Conservation (phyloP, 169 alveolate species). For the Theileria orientalis region DNA sequence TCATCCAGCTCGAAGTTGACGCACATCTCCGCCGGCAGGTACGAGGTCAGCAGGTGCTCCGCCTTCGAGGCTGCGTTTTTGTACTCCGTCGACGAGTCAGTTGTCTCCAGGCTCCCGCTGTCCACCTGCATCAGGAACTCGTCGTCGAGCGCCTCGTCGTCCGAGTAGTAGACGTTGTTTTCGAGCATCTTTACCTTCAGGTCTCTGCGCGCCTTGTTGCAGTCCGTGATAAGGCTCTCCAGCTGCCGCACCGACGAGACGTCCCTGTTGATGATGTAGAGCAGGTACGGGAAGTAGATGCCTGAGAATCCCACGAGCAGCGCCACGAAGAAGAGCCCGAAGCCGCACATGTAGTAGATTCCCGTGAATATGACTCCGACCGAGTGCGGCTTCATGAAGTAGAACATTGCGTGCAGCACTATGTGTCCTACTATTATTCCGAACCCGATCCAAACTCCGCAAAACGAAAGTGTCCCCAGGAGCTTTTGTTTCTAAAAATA, state of each 20-base stretch:
- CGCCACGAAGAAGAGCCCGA: slow-evolving; percentile 53
- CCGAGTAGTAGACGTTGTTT: neutral
- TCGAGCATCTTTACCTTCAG: slow-evolving; percentile 22
- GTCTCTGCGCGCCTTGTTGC: slow-evolving; percentile 31
- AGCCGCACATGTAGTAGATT: slow-evolving; percentile 9
- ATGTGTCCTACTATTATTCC: slow-evolving; percentile 11
- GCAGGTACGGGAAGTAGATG: slow-evolving; percentile 46
- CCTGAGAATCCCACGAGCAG: slow-evolving; percentile 52
- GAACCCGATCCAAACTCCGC: slow-evolving; percentile 23
- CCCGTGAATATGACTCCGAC: slow-evolving; percentile 12
- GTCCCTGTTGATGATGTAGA: slow-evolving; percentile 40
- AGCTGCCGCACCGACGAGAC: slow-evolving; percentile 35
- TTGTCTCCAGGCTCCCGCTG: neutral
- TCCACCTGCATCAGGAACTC: slow-evolving; percentile 9
- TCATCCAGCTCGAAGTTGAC: neutral
- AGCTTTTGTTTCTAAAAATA: slow-evolving; percentile 21
- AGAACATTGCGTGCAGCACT: slow-evolving; percentile 33
- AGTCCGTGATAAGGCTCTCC: slow-evolving; percentile 49
- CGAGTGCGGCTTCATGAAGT: neutral
- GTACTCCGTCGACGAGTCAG: neutral
- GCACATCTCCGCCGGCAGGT: slow-evolving; percentile 15
- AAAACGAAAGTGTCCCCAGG: slow-evolving; percentile 12
- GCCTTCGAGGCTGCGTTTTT: neutral
- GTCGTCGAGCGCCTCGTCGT: slow-evolving; percentile 5
- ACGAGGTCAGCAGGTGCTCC: neutral